Conservation (phyloP, 177 flowering plant genomes). For the Vitis hybrid region DNA sequence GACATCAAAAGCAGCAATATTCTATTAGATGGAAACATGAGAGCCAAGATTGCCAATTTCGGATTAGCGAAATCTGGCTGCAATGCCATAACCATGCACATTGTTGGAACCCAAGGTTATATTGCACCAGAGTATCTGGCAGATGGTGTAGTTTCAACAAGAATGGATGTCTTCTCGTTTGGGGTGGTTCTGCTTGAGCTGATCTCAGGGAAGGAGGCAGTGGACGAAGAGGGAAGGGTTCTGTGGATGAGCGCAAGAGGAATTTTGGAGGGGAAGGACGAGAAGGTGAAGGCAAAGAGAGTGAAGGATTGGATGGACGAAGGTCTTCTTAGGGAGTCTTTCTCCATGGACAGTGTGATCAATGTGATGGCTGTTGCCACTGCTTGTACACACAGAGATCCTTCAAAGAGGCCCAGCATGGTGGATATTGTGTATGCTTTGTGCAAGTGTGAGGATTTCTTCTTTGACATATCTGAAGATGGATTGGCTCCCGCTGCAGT, state of each 20-base stretch:
- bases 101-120: constrained; percentile 93
- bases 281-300: constrained; percentile 31
- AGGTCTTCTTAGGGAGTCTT: constrained; percentile 34
- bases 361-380: constrained; percentile 59
- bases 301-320: constrained; percentile 59
- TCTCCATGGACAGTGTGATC: constrained; percentile 54
- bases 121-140: constrained; percentile 82
- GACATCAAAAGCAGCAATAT: constrained; percentile 90
- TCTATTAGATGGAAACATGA: constrained; percentile 67
- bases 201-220: constrained; percentile 66
- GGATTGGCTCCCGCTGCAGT: constrained; percentile 22
- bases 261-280: constrained; percentile 44
- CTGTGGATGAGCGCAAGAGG: constrained; percentile 46
- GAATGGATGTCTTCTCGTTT: constrained; percentile 84
- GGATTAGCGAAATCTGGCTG: constrained; percentile 88
- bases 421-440: constrained; percentile 81
- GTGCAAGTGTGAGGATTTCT: constrained; percentile 63
- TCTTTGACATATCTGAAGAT: constrained; percentile 62
- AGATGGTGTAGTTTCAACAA: constrained; percentile 82
- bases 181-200: constrained; percentile 91
- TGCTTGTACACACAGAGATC: constrained; percentile 68
- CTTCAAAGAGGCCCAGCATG: constrained; percentile 66
- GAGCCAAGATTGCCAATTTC: constrained; percentile 91
- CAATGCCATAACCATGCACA: constrained; percentile 88
- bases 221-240: constrained; percentile 51